Conservation (phyloP, 768 basidiomycete genomes). For the Kwoniella shandongensis region DNA sequence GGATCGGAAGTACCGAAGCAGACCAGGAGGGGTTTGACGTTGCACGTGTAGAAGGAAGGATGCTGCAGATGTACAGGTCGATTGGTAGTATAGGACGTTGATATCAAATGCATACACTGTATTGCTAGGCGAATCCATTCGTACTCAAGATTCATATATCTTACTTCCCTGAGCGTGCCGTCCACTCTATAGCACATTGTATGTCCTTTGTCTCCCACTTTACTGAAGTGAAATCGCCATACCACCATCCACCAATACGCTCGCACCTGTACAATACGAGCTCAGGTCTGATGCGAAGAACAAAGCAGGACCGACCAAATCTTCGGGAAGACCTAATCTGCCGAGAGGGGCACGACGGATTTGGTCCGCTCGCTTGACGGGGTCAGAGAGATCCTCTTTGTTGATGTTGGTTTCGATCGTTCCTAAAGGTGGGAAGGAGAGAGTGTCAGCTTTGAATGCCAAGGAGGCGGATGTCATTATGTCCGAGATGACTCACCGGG, state of each 20-base stretch:
- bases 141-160: no score
- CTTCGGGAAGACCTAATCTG: constrained; percentile 68
- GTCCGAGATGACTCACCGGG: constrained; percentile 55
- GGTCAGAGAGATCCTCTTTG: constrained; percentile 67
- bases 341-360: constrained; percentile 66
- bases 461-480: not conserved
- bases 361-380: constrained; percentile 64
- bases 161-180: no score
- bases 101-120: no score
- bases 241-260: constrained; percentile 66
- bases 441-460: not conserved
- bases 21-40: constrained; percentile 11
- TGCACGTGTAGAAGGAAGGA: constrained; percentile 10
- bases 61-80: no score
- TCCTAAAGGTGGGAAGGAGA: constrained; percentile 53
- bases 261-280: constrained; percentile 57
- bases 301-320: constrained; percentile 71
- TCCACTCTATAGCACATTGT: no score
- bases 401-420: constrained; percentile 78
- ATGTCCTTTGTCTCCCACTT: no score
- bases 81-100: no score
- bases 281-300: constrained; percentile 73
- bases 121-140: no score
- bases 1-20: constrained; percentile 15
- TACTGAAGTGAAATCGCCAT: constrained; percentile 70